Evolutionary conservation across 257 asterid species (phyloP), one percentile per base, ranked within the genome.

Genomic region (Leonotis leonurus): DNA sequence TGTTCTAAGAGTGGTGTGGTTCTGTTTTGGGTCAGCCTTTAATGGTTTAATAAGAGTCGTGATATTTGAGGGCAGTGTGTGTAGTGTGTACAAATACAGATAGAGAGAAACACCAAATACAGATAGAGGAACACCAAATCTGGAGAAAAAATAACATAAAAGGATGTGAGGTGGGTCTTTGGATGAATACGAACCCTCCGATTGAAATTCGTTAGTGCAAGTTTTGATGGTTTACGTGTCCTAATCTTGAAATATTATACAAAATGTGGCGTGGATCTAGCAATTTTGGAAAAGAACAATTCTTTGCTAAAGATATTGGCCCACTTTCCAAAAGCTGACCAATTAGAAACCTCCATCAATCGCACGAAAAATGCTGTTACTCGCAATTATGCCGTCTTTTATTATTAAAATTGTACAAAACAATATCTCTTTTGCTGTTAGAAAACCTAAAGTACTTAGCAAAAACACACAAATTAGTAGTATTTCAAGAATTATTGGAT

Each of bases 191-290:
- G 61, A 52, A 68, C 88, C 95, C 69, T 81, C 8, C 41, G 80
- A 75, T 81, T 55, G 62, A 44, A 62, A 73, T 60, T 76, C 73
- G 44, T n/a, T 30, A 53, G 60, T 43, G 64, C 69, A 65, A 61
- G 18, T 60, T 41, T 9, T 70, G 60, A 76, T 70, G 12, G 74
- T 13, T 64, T 75, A 83, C 84, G 85, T 83, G 92, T 74, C 85
- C 46, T 65, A 66, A 73, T 73, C 60, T 54, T 57, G 63, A 36
- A 20, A 36, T 35, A 24, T 56, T 33, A 26, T 17, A 35, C 56
- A 43, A 41, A 17, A 24, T 55, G 73, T 49, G 65, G 58, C 73
- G 58, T 32, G 74, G 73, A 71, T 70, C 71, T 56, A 62, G 52
- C 70, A 41, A 73, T 10, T 30, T 20, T 16, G 40, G 21, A 64